Evolutionary conservation across 2,329 filamentous ascomycete species (phyloP).

Genomic region (Madurella mycetomatis): DNA sequence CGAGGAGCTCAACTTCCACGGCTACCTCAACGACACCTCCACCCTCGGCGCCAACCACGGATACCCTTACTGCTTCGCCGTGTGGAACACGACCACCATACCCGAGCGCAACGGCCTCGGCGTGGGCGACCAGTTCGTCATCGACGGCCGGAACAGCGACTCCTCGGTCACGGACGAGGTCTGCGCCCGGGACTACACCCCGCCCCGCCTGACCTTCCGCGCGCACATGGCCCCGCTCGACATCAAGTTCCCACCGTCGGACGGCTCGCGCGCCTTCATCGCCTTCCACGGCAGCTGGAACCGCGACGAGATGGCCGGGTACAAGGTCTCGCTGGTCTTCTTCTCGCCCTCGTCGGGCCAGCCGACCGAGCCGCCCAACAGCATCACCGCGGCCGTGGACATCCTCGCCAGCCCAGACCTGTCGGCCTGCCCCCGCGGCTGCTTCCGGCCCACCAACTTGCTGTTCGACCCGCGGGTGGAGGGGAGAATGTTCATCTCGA

Average conservation of each 20-base stretch:
- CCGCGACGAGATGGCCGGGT: conserved; percentile 41
- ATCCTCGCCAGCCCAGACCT: conserved; percentile 54
- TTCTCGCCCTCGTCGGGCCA: conserved; percentile 39
- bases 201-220: conserved; percentile 53
- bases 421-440: conserved; percentile 48
- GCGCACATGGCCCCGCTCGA: conserved; percentile 70
- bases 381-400: conserved; percentile 44
- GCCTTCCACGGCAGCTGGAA: conserved; percentile 68
- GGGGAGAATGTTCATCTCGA: conserved; percentile 58
- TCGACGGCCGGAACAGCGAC: conserved; percentile 27
- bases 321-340: conserved; percentile 39
- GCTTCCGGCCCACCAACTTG: conserved; percentile 61
- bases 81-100: conserved; percentile 53
- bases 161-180: conserved; percentile 38
- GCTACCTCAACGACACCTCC: conserved; percentile 42
- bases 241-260: conserved; percentile 56
- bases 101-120: conserved; percentile 39
- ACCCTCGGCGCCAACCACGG: conserved; percentile 54
- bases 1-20: conserved; percentile 68
- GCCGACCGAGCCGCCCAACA: conserved; percentile 38
- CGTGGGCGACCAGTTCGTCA: conserved; percentile 48
- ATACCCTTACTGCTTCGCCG: conserved; percentile 65
- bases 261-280: conserved; percentile 58
- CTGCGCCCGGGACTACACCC: conserved; percentile 40
- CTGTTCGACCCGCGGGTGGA: conserved; percentile 39